Evolutionary conservation across 2,329 filamentous ascomycete genomes (phyloP).

Genomic region (Knoxdaviesia proteae): DNA sequence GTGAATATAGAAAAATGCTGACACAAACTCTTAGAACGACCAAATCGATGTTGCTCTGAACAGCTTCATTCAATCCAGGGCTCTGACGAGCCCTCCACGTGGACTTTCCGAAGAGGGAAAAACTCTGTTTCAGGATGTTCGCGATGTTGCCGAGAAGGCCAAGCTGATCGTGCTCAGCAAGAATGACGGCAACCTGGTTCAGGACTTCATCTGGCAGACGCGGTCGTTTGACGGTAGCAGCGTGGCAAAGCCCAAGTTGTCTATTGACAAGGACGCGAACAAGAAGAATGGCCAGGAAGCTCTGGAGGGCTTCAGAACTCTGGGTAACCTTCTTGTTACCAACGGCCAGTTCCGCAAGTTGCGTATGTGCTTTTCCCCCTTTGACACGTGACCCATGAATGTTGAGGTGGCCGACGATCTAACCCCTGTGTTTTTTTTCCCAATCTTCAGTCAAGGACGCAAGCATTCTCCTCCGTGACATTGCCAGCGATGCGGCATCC

Average conservation of each 20-base stretch:
- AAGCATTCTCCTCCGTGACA: constrained; percentile 62
- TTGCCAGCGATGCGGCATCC: constrained; percentile 72
- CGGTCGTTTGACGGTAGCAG: constrained; percentile 48
- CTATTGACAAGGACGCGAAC: constrained; percentile 55
- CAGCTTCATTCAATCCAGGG: constrained; percentile 56
- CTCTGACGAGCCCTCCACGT: constrained; percentile 47
- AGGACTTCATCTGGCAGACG: constrained; percentile 94
- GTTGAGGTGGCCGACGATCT: too few relatives aligned
- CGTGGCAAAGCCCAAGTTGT: constrained; percentile 39
- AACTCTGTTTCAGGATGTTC: constrained; percentile 55
- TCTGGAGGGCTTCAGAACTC: constrained; percentile 64
- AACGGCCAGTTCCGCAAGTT: constrained; percentile 94
- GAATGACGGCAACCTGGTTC: constrained; percentile 83
- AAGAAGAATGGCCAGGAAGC: constrained; percentile 70
- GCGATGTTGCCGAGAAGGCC: constrained; percentile 61
- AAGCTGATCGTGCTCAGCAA: constrained; percentile 76
- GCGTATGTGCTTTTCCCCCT: constrained; percentile 30
- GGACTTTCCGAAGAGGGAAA: constrained; percentile 71
- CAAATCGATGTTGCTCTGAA: constrained; percentile 92
- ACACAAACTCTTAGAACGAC: constrained; percentile 41
- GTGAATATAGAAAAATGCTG: not conserved
- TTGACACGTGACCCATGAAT: too few relatives aligned
- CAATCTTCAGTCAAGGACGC: constrained; percentile 46
- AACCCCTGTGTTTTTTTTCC: constrained; percentile 3
- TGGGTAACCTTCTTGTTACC: constrained; percentile 76